These are phyloP conservation scores for Pythium volutum DNA, from an alignment of 352 stramenopile species.

Conservation along the genomic window DNA sequence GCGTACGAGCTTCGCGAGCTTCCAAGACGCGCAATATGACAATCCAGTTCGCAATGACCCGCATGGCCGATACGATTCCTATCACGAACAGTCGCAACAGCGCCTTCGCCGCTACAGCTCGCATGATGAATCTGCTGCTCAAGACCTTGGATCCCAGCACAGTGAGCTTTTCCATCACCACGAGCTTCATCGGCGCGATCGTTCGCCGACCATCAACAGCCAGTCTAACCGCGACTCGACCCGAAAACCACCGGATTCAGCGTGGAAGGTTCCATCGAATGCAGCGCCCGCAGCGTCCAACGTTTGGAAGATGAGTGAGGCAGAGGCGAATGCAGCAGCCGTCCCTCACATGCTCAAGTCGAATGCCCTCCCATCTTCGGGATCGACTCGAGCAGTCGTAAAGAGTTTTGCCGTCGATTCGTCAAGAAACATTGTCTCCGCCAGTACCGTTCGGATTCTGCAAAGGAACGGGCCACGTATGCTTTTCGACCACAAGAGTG, in stretches of 20 bases:
- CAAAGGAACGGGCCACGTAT: conserved; percentile 54
- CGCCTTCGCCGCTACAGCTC: background rate
- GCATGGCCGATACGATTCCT: background rate
- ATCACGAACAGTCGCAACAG: background rate
- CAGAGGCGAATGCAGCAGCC: conserved; percentile 8
- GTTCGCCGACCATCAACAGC: background rate
- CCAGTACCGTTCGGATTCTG: conserved; percentile 42
- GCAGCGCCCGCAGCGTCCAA: background rate
- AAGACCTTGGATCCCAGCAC: background rate
- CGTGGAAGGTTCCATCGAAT: background rate
- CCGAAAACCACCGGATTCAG: background rate
- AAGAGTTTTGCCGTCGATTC: background rate
- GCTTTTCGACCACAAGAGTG: conserved; percentile 73
- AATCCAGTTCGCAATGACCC: background rate
- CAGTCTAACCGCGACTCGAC: background rate
- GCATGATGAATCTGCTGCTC: background rate
- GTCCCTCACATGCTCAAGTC: background rate
- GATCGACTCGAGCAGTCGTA: background rate
- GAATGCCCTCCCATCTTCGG: background rate
- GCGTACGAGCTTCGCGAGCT: background rate
- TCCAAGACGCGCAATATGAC: background rate
- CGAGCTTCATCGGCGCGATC: background rate
- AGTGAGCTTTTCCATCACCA: background rate
- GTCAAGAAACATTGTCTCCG: background rate
- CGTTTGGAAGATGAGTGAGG: conserved; percentile 21